Base-by-base conservation (phyloP, 2,329 filamentous ascomycete genomes). In the Cercospora sojina region DNA sequence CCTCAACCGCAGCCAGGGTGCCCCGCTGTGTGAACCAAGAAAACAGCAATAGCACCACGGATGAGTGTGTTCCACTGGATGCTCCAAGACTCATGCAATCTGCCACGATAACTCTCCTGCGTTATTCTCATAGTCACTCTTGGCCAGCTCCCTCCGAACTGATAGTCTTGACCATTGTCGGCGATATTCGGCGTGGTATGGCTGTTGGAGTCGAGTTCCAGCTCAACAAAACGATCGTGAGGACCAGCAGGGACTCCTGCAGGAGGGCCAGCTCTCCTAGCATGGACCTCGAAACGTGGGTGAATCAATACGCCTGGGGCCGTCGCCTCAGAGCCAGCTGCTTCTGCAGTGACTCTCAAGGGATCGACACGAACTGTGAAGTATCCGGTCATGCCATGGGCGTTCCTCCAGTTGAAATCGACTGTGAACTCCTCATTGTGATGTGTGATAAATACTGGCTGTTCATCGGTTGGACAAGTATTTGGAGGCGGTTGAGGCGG, bases 21-120 rank as follows among this genome's bases (percentile, higher is more conserved):
- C n/a, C 12, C 27, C 12, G 12, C 27, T n/a, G 27, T 32, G 13
- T 32, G 27, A 57, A 29, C 53, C n/a, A 57, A 32, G 4, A 57
- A 32, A 27, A 57, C 23, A 57, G 53, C 53, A 32, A 57, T 57
- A 31, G 53, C 53, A 32, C 25, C 53, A 57, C 53, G 29, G 12
- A 31, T 4, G 31, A 57, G 16, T 2, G 25, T 29, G 20, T 57
- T 32, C 55, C 55, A 57, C 10, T 32, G 55, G 29, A 57, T 57
- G 12, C 55, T 29, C 55, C 55, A 57, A 5, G 13, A 31, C 29
- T 57, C 25, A 20, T 57, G 55, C 18, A 38, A 13, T 18, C 27
- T 16, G 18, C 55, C 55, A 20, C 55, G 55, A 57, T 57, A 57
- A 18, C 25, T 18, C 55, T 57, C 55, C 55, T 57, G 55, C 10